Percentiles rank a stretch among this genome's conserved stretches.
Evolutionary conservation across 2,329 filamentous ascomycete genomes (phyloP).

Genomic region (Ceratocystis ficicola): DNA sequence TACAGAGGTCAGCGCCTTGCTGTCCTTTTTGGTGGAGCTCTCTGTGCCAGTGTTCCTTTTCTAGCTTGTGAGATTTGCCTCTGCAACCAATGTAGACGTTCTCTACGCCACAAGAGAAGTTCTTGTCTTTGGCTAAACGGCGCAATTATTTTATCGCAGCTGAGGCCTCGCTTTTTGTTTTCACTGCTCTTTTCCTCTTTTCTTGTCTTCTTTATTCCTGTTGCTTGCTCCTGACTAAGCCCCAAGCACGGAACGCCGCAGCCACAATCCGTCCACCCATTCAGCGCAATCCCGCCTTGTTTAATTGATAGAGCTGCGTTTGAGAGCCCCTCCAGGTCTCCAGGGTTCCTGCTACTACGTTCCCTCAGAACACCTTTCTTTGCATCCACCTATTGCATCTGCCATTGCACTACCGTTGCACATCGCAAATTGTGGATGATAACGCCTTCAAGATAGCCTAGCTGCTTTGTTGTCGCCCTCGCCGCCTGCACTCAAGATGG

Average conservation of each 20-base stretch:
- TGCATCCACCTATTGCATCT: background rate
- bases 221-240: background rate
- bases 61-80: slow-evolving; percentile 1
- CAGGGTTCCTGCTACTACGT: background rate
- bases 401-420: background rate
- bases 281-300: background rate
- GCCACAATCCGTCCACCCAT: background rate
- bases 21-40: slow-evolving; percentile 13
- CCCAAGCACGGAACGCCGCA: background rate
- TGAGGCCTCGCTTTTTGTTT: background rate
- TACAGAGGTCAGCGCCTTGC: slow-evolving; percentile 5
- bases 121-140: background rate
- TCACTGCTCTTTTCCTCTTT: background rate
- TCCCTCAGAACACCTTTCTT: background rate
- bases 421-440: background rate
- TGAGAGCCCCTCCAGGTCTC: background rate
- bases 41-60: background rate
- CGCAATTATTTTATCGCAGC: background rate
- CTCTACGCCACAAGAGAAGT: background rate
- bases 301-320: background rate
- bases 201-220: background rate
- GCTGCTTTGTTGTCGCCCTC: background rate
- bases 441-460: background rate
- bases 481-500: slow-evolving; percentile 36
- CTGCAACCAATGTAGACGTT: background rate